A percentile compares a stretch with the other conserved stretches of the same genome.
Evolutionary conservation across 192 early-diverging fungal genomes (phyloP).

Genomic region (Backusella luteola): DNA sequence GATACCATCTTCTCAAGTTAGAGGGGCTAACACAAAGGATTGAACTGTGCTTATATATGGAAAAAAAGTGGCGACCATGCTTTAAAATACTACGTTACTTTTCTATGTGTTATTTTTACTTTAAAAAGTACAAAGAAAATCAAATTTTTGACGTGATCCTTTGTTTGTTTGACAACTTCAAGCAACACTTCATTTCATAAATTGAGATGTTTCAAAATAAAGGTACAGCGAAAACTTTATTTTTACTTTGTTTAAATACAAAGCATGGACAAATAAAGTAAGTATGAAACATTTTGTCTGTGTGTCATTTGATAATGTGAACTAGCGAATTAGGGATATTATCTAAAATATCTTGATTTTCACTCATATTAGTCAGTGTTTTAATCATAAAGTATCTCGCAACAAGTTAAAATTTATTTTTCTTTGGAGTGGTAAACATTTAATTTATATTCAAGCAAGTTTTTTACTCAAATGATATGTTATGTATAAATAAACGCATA

Average conservation of each 20-base stretch:
- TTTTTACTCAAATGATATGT: background rate
- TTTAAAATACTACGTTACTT: background rate
- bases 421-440: too few relatives aligned
- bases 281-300: background rate
- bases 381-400: background rate
- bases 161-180: conserved; percentile 4
- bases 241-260: background rate
- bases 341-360: background rate
- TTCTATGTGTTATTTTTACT: background rate
- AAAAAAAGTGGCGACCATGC: background rate
- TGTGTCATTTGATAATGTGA: background rate
- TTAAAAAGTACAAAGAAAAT: background rate
- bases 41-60: background rate
- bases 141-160: background rate
- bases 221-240: background rate
- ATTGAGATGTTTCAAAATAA: background rate
- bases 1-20: background rate
- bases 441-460: background rate
- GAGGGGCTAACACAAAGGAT: background rate
- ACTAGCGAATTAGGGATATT: background rate
- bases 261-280: background rate
- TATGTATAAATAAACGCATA: background rate
- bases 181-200: background rate
- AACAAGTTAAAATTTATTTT: background rate
- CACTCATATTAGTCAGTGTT: background rate